phyloP scores from a whole-genome alignment of 371 early-diverging fungal species.

The Mucor piriformis region DNA sequence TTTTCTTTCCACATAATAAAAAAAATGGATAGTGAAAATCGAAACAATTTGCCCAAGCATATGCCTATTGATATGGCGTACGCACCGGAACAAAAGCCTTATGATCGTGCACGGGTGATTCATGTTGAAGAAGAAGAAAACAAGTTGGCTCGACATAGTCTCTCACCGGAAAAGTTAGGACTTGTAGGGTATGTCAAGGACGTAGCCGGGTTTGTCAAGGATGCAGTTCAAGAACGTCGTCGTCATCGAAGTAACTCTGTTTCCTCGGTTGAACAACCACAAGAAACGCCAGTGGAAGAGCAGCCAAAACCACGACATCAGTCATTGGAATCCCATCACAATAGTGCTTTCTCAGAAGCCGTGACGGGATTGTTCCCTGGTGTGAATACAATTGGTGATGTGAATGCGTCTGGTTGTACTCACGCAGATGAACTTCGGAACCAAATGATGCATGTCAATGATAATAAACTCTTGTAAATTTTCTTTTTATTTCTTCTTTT shows the following conservation, averaged over 20 bases:
- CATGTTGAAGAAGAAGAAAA: constrained; percentile 12
- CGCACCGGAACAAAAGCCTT: constrained; percentile 41
- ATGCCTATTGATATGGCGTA: constrained; percentile 44
- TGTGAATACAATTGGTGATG: constrained; percentile 7
- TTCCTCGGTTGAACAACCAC: not conserved
- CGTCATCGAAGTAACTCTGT: constrained; percentile 17
- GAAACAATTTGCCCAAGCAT: constrained; percentile 28
- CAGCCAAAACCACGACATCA: constrained; percentile 9
- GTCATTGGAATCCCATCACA: not conserved
- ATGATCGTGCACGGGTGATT: constrained; percentile 29
- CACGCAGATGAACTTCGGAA: constrained; percentile 38
- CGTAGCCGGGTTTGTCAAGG: constrained; percentile 53
- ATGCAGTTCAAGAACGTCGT: constrained; percentile 36
- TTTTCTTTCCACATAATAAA: not conserved
- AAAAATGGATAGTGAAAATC: not conserved
- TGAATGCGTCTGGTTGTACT: constrained; percentile 20
- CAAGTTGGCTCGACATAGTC: constrained; percentile 37
- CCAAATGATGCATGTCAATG: constrained; percentile 32
- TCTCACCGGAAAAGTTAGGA: constrained; percentile 51
- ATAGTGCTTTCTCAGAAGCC: constrained; percentile 36
- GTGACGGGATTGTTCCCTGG: constrained; percentile 44
- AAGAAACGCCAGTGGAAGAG: not conserved
- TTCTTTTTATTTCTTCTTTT: constrained; percentile 6
- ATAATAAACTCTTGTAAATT: constrained; percentile 13
- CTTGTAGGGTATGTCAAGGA: constrained; percentile 52